Conservation (phyloP, 2,329 filamentous ascomycete genomes). For the Exserohilum rostratum region DNA sequence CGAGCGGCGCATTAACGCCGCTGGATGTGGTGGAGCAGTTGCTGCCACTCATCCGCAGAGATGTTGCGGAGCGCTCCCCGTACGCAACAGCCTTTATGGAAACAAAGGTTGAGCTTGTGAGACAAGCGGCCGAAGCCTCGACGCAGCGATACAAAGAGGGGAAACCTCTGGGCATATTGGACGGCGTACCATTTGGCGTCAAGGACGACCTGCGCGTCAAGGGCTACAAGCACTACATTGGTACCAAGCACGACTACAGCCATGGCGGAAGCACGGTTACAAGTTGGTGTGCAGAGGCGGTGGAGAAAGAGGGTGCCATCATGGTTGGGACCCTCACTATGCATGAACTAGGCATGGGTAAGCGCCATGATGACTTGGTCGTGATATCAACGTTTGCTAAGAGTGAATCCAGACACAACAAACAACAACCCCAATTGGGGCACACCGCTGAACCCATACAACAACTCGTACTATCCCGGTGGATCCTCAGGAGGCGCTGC, state of each 20-base stretch:
- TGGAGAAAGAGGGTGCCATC: conserved; percentile 76
- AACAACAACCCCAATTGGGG: conserved; percentile 80
- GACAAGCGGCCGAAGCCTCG: conserved; percentile 73
- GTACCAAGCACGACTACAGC: conserved; percentile 66
- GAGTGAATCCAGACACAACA: conserved; percentile 65
- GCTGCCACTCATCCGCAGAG: conserved; percentile 71
- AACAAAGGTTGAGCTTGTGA: conserved; percentile 65
- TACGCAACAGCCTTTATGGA: conserved; percentile 78
- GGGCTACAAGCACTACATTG: conserved; percentile 71
- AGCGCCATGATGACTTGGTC: conserved; percentile 22
- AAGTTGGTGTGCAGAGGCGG: conserved; percentile 72
- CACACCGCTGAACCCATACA: conserved; percentile 79
- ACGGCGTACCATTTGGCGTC: conserved; percentile 81
- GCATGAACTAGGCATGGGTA: conserved; percentile 77
- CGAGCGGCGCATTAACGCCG: conserved; percentile 72
- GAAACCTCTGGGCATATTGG: conserved; percentile 69
- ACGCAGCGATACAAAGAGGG: conserved; percentile 74
- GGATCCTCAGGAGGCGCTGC: conserved; percentile 80
- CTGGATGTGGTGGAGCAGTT: conserved; percentile 73
- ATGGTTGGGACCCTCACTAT: conserved; percentile 78
- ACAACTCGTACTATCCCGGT: conserved; percentile 76
- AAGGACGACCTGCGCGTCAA: conserved; percentile 80
- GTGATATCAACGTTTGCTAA: not conserved
- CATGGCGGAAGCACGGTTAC: conserved; percentile 59
- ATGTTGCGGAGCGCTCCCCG: conserved; percentile 59